These are phyloP conservation scores for Davidsoniella neocaledoniae DNA, from an alignment of 2,329 filamentous ascomycete species.

Conservation along the genomic window DNA sequence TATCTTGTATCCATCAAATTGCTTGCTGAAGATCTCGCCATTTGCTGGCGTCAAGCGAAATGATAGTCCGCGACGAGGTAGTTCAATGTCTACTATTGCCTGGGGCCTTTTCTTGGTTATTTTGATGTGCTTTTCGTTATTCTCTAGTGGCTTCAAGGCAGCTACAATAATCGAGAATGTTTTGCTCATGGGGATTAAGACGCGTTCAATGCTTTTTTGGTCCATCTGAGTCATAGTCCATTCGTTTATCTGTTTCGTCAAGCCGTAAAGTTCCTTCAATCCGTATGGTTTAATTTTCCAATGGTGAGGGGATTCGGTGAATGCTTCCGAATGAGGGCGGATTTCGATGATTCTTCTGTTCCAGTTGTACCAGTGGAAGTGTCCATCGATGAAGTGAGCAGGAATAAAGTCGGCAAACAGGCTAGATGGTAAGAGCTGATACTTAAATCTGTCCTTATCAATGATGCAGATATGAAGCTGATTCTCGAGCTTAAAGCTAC, in stretches of 20 bases:
- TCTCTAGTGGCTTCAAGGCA: not conserved
- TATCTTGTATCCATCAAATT: slow-evolving; percentile 33
- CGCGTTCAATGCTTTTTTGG: too few species aligned
- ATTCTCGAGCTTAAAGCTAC: not conserved
- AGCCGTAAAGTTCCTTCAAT: too few species aligned
- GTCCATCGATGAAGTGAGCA: slow-evolving; percentile 21
- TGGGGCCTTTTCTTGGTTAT: not conserved
- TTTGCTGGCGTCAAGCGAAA: slow-evolving; percentile 24
- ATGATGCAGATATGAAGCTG: slow-evolving; percentile 21
- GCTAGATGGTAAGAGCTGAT: slow-evolving; percentile 21
- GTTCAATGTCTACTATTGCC: slow-evolving; percentile 21
- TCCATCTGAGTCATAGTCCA: not conserved
- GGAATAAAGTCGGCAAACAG: slow-evolving; percentile 20
- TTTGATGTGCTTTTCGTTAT: slow-evolving; percentile 1
- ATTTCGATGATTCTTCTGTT: slow-evolving; percentile 19
- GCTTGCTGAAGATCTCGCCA: slow-evolving; percentile 24
- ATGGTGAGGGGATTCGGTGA: slow-evolving; percentile 14
- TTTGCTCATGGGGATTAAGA: not conserved
- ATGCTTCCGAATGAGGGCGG: slow-evolving; percentile 16
- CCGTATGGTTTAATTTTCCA: slow-evolving; percentile 15
- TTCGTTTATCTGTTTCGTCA: too few species aligned
- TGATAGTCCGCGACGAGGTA: slow-evolving; percentile 30
- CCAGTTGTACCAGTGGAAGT: slow-evolving; percentile 30
- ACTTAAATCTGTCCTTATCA: slow-evolving; percentile 4
- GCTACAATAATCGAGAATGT: not conserved